These are phyloP conservation scores for Globisporangium uncinulatum DNA, from an alignment of 352 stramenopile genomes.

Conservation along the genomic window DNA sequence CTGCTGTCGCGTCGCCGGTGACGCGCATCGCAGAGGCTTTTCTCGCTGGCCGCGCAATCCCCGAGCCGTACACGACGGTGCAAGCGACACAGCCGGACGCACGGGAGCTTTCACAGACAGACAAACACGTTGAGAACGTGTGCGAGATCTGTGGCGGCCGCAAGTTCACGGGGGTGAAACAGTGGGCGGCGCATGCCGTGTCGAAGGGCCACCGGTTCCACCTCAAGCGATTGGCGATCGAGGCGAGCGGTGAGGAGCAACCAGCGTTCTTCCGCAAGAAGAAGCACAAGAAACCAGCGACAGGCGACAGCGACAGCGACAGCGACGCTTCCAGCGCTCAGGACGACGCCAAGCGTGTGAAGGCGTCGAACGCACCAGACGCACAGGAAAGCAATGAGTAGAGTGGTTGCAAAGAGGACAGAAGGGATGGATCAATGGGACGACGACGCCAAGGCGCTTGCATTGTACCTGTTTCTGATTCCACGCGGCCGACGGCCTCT, in stretches of 20 bases:
- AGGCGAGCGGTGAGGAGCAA: conserved; percentile 20
- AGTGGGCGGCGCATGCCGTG: conserved; percentile 69
- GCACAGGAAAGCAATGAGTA: not conserved
- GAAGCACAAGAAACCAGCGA: no score
- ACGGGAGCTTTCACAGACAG: conserved; percentile 27
- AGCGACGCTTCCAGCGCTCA: not conserved
- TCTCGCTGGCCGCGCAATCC: conserved; percentile 28
- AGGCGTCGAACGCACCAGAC: not conserved
- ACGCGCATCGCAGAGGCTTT: conserved; percentile 63
- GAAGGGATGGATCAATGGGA: not conserved
- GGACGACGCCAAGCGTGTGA: not conserved
- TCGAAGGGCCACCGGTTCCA: conserved; percentile 82
- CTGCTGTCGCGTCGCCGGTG: conserved; percentile 45
- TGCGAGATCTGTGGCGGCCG: conserved; percentile 58
- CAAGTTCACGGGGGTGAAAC: conserved; percentile 57
- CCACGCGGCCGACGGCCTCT: no score
- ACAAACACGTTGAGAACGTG: conserved; percentile 60
- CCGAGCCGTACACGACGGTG: conserved; percentile 23
- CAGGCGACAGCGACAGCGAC: not conserved
- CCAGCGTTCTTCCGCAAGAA: conserved; percentile 1
- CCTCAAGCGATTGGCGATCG: conserved; percentile 61
- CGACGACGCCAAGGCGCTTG: no score
- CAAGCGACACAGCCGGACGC: conserved; percentile 46
- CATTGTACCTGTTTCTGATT: no score
- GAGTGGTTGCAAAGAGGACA: not conserved